Evolutionary conservation across 805 yeast species (phyloP).

Genomic region (Saturnispora sanitii): DNA sequence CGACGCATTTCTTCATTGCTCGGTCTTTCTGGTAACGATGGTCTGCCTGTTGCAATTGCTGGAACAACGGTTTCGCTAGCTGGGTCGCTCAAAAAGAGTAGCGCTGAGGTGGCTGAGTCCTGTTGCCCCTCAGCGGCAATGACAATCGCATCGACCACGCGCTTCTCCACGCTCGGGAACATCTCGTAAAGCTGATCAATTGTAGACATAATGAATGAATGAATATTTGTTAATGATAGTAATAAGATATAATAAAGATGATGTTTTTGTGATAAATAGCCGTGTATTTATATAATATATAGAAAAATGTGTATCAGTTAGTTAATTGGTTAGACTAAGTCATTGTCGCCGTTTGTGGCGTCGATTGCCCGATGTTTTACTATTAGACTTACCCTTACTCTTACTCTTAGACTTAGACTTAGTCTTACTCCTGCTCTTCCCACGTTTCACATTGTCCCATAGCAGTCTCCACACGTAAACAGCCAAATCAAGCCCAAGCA

Average conservation of each 20-base stretch:
- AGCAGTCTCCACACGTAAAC: constrained; percentile 18
- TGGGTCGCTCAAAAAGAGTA: constrained; percentile 73
- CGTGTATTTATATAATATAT: no score
- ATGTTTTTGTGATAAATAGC: no score
- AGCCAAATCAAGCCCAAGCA: constrained; percentile 17
- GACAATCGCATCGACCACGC: constrained; percentile 63
- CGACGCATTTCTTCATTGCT: constrained; percentile 26
- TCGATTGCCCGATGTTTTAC: no score
- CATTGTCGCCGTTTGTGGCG: no score
- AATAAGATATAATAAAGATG: no score
- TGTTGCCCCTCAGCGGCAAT: constrained; percentile 77
- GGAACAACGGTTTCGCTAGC: constrained; percentile 45
- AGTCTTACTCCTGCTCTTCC: no score
- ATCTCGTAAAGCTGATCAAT: constrained; percentile 59
- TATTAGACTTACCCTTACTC: no score
- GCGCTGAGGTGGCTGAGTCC: constrained; percentile 84
- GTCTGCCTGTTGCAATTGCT: constrained; percentile 10
- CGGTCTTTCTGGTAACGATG: constrained; percentile 26
- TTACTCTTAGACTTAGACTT: no score
- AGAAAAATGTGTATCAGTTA: no score
- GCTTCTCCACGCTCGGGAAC: constrained; percentile 69
- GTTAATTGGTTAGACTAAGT: no score
- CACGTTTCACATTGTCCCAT: constrained; percentile 2
- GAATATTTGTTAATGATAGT: no score
- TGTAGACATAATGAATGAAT: not conserved